phyloP scores from a whole-genome alignment of 73 alveolate genomes.

The Paramecium biaurelia region DNA sequence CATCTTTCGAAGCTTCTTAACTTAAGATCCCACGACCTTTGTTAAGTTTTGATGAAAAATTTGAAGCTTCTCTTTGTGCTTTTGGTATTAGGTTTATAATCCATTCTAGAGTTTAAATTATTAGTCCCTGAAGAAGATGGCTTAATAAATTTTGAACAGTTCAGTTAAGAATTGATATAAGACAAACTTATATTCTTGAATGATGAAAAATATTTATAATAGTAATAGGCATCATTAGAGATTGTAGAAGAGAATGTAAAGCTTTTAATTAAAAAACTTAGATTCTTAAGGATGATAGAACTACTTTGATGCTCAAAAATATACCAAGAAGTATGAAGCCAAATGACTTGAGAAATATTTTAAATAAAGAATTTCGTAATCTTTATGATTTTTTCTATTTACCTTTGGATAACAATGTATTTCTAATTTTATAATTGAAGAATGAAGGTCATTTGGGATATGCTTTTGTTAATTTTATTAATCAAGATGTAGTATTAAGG shows the following conservation, averaged over 20 bases:
- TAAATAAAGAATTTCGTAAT: conserved; percentile 14
- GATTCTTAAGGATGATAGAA: conserved; percentile 34
- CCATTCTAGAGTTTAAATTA: conserved; percentile 28
- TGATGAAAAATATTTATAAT: neutral
- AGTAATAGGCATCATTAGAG: neutral
- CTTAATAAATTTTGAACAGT: neutral
- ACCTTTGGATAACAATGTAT: conserved; percentile 2
- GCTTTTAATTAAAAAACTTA: neutral
- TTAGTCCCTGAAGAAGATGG: conserved; percentile 46
- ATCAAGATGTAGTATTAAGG: neutral
- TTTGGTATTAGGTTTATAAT: neutral
- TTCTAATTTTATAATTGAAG: neutral
- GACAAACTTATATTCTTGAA: neutral
- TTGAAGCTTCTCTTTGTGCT: conserved; percentile 43
- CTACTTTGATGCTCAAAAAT: conserved; percentile 43
- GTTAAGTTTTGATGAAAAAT: conserved; percentile 27
- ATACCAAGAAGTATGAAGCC: conserved; percentile 32
- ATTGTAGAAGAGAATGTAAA: conserved; percentile 13
- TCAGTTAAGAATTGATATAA: neutral
- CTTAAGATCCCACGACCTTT: conserved; percentile 2
- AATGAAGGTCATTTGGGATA: conserved; percentile 27
- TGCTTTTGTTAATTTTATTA: conserved; percentile 38
- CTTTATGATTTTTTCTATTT: conserved; percentile 19
- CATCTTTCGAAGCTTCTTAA: conserved; percentile 17
- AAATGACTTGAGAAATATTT: neutral